Evolutionary conservation across 164 flowering plant species (phyloP).

Genomic region (Annona cherimola): DNA sequence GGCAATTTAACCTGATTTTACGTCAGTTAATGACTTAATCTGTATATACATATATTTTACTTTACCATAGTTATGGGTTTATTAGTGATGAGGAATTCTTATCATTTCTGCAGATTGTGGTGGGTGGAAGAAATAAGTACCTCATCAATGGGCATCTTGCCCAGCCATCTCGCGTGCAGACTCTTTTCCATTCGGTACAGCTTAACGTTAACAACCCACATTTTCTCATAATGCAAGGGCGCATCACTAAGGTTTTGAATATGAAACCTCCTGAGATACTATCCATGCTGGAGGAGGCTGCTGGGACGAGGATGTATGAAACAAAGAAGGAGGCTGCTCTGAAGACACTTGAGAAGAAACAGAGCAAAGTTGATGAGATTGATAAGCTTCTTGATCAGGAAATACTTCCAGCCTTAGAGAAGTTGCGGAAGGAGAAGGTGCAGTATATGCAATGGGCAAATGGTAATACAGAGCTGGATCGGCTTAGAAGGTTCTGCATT

Average conservation of each 20-base stretch:
- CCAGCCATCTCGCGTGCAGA: slow-evolving; percentile 97
- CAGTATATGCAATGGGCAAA: slow-evolving; percentile 99
- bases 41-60: background rate
- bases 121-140: slow-evolving; percentile 98
- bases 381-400: slow-evolving; percentile 94
- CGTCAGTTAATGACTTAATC: no score
- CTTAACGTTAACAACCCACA: slow-evolving; percentile 98
- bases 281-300: slow-evolving; percentile 99
- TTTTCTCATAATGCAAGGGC: slow-evolving; percentile 99
- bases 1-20: no score
- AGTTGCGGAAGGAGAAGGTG: slow-evolving; percentile 80
- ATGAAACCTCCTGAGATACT: slow-evolving; percentile 99
- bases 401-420: slow-evolving; percentile 92
- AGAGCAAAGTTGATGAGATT: slow-evolving; percentile 93
- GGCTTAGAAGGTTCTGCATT: slow-evolving; percentile 84
- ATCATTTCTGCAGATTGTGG: slow-evolving; percentile 72
- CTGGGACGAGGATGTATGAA: slow-evolving; percentile 99
- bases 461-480: slow-evolving; percentile 85
- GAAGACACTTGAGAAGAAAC: slow-evolving; percentile 96
- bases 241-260: slow-evolving; percentile 95
- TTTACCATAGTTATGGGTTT: background rate
- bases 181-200: slow-evolving; percentile 97
- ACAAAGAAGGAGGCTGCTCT: slow-evolving; percentile 92
- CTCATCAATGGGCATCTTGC: slow-evolving; percentile 96
- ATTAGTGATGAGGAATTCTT: background rate